Percentiles rank a stretch among this genome's conserved stretches.
phyloP scores from a whole-genome alignment of 1,284 basidiomycete species.

The Rhodotorula sp. region DNA sequence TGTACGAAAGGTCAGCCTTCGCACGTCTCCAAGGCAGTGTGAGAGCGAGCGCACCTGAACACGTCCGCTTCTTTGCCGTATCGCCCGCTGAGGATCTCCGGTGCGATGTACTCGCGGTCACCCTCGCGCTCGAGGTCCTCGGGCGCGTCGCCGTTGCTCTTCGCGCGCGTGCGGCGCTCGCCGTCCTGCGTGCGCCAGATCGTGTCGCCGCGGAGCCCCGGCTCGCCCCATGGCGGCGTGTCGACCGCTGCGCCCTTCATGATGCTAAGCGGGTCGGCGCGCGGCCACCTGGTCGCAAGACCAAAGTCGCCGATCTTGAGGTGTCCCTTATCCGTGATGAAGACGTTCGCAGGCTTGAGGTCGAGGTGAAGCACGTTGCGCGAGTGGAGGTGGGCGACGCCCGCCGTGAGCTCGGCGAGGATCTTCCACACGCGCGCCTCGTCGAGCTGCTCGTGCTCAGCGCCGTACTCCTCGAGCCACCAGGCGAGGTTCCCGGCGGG shows the following conservation, averaged over 20 bases:
- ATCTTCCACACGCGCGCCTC: constrained; percentile 98
- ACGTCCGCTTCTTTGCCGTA: constrained; percentile 95
- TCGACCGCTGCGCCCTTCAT: constrained; percentile 42
- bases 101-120: constrained; percentile 97
- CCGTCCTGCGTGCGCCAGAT: constrained; percentile 39
- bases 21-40: not conserved
- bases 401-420: constrained; percentile 74
- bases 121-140: constrained; percentile 89
- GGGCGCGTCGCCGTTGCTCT: constrained; percentile 48
- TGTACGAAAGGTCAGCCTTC: not conserved
- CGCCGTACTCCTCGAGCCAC: constrained; percentile 92
- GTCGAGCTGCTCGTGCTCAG: constrained; percentile 78
- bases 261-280: constrained; percentile 38
- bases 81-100: constrained; percentile 86
- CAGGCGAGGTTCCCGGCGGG: constrained; percentile 85
- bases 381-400: constrained; percentile 85
- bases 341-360: constrained; percentile 96
- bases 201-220: constrained; percentile 10
- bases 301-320: constrained; percentile 99
- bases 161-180: constrained; percentile 50
- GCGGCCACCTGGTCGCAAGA: constrained; percentile 63
- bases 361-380: constrained; percentile 92
- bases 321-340: constrained; percentile 82
- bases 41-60: constrained; percentile 70
- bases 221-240: constrained; percentile 36